phyloP scores from a whole-genome alignment of 805 yeast species.

The Nakazawaea holstii region DNA sequence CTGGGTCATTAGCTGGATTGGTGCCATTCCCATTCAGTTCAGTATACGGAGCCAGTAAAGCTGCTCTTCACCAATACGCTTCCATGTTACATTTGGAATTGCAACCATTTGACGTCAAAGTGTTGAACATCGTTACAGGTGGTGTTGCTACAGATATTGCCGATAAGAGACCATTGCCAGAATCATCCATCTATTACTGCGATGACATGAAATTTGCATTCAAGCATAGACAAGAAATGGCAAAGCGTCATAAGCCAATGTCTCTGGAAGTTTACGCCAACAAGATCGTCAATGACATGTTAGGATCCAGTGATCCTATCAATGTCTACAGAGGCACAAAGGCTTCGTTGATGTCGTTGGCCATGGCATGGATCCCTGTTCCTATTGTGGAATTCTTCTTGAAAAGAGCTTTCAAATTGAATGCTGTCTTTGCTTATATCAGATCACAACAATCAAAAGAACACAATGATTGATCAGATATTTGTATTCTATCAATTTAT shows the following conservation, averaged over 20 bases:
- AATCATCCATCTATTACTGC: conserved; percentile 44
- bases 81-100: conserved; percentile 58
- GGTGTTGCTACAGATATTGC: conserved; percentile 70
- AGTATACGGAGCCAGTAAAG: conserved; percentile 63
- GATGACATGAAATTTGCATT: conserved; percentile 48
- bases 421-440: conserved; percentile 26
- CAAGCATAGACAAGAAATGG: conserved; percentile 50
- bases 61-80: conserved; percentile 73
- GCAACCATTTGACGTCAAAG: conserved; percentile 68
- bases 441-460: conserved; percentile 12
- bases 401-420: conserved; percentile 28
- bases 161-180: conserved; percentile 56
- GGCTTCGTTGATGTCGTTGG: conserved; percentile 12
- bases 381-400: conserved; percentile 21
- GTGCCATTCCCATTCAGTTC: conserved; percentile 68
- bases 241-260: conserved; percentile 55
- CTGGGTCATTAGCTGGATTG: conserved; percentile 68
- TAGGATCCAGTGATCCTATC: conserved; percentile 32
- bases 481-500: background rate
- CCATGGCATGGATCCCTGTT: conserved; percentile 23
- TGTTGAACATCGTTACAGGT: conserved; percentile 67
- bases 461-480: background rate
- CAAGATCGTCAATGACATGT: conserved; percentile 47
- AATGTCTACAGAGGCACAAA: conserved; percentile 55
- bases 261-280: conserved; percentile 51